Base-by-base conservation (phyloP, 805 yeast genomes). In the Ogataea philodendri region DNA sequence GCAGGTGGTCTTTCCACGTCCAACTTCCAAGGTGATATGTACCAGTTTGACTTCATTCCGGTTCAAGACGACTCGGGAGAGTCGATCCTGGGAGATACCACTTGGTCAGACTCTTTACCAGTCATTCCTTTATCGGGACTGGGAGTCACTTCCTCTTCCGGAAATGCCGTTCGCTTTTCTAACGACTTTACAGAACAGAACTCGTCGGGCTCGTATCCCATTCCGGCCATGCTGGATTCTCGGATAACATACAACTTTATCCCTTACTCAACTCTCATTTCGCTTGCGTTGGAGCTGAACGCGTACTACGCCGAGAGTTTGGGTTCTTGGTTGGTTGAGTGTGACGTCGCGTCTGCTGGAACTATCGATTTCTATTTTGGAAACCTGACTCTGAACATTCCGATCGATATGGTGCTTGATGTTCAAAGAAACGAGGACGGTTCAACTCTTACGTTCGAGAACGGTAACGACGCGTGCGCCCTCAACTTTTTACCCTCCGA, bases 231-330 rank as follows among this genome's bases (percentile, higher is more conserved):
- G 4, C 51, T 83, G 14, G 87, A 82, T 51, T 62, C 84, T 1
- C 64, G 85, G 37, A 62, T 69, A 25, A 43, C 57, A 8, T 72
- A 59, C 53, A 67, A 66, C 18, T 71, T 63, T 51, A 54, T 84
- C 22, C 90, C 90, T 0, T 59, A 70, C 25, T 69, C 71, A 29
- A 53, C 74, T 5, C 62, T 84, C 26, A 66, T 83, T 32, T 74
- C 73, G 46, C 57, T 84, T 19, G 86, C 89, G 0, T 66, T 82
- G 16, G 89, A 84, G 57, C 61, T 80, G 24, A 78, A 79, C 49
- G 90, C 90, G 0, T 72, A 67, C 44, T 84, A 74, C 52, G 67
- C 72, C 3, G 54, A 60, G 4, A 62, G 64, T 5, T 50, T 66
- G 5, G 63, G 62, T 15, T 49, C 69, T 11, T 84, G 90, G 90